These are phyloP conservation scores for Saccharum officinarum DNA, from an alignment of 176 grass and related monocot genomes.

Conservation along the genomic window DNA sequence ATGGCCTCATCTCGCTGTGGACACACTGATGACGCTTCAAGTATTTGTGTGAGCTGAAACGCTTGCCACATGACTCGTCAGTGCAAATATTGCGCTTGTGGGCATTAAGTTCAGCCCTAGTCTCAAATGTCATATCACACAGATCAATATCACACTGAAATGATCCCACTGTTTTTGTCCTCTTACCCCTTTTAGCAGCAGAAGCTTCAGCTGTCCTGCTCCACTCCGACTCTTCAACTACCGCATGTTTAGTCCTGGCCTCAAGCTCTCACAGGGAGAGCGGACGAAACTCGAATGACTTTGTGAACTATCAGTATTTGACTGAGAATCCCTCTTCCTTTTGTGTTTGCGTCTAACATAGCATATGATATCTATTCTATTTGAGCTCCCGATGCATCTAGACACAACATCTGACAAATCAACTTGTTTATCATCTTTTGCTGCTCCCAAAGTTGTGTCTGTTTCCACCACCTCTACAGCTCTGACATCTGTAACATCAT, in stretches of 20 bases:
- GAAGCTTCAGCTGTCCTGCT: slow-evolving; percentile 2
- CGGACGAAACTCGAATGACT: slow-evolving; percentile 52
- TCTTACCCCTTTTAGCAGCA: slow-evolving; percentile 17
- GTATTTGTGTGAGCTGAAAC: slow-evolving; percentile 70
- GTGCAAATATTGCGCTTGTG: slow-evolving; percentile 68
- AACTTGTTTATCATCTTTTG: neutral
- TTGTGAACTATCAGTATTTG: slow-evolving; percentile 2
- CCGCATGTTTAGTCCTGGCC: slow-evolving; percentile 44
- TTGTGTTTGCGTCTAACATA: slow-evolving; percentile 59
- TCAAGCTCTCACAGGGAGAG: slow-evolving; percentile 82
- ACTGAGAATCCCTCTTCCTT: slow-evolving; percentile 36
- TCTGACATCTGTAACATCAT: slow-evolving; percentile 18
- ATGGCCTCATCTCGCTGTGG: slow-evolving; percentile 65
- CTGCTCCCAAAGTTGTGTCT: neutral
- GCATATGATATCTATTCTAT: slow-evolving; percentile 62
- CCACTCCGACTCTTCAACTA: slow-evolving; percentile 21
- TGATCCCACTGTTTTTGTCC: neutral
- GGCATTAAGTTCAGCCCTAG: slow-evolving; percentile 48
- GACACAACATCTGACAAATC: slow-evolving; percentile 27
- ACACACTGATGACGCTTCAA: slow-evolving; percentile 64
- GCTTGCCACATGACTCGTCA: slow-evolving; percentile 65
- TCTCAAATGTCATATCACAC: slow-evolving; percentile 51
- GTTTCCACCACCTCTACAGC: neutral
- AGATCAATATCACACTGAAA: slow-evolving; percentile 50
- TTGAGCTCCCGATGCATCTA: slow-evolving; percentile 41